Percentiles rank a stretch among this genome's conserved stretches.
phyloP scores from a whole-genome alignment of 2,329 filamentous ascomycete species.

The Fusarium clavum region DNA sequence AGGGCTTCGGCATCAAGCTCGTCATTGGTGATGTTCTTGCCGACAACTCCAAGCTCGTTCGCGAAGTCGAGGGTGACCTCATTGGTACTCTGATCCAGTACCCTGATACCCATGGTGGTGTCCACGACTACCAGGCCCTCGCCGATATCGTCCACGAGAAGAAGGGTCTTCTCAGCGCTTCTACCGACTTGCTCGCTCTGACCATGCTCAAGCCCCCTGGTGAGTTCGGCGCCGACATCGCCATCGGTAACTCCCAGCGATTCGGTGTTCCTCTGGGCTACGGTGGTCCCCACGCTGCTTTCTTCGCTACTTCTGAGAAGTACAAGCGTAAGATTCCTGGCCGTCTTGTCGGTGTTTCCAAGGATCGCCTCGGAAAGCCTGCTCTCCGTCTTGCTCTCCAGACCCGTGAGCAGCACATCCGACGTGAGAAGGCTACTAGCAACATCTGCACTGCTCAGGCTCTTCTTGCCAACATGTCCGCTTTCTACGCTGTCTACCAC shows the following conservation, averaged over 20 bases:
- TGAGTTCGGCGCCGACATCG: constrained; percentile 94
- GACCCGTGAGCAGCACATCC: constrained; percentile 95
- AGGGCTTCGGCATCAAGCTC: constrained; percentile 89
- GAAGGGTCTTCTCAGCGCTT: constrained; percentile 84
- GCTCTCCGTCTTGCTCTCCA: constrained; percentile 75
- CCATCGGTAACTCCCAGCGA: constrained; percentile 90
- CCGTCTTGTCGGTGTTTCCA: constrained; percentile 88
- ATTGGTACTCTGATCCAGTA: constrained; percentile 94
- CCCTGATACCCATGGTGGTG: constrained; percentile 86
- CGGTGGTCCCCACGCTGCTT: constrained; percentile 93
- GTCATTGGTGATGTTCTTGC: constrained; percentile 79
- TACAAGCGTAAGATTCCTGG: constrained; percentile 95
- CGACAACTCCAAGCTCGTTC: constrained; percentile 71
- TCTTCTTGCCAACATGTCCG: constrained; percentile 92
- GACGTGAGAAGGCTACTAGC: constrained; percentile 95
- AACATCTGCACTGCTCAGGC: constrained; percentile 98
- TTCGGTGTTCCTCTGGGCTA: constrained; percentile 93
- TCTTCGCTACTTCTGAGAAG: constrained; percentile 84
- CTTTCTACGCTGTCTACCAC: constrained; percentile 94
- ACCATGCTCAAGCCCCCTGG: constrained; percentile 90
- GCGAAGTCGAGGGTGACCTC: constrained; percentile 81
- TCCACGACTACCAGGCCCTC: constrained; percentile 80
- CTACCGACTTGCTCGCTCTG: constrained; percentile 88
- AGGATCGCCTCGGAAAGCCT: constrained; percentile 82
- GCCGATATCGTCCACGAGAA: constrained; percentile 81